Conservation (phyloP, 1,139 yeast genomes). For the Taphrina deformans region DNA sequence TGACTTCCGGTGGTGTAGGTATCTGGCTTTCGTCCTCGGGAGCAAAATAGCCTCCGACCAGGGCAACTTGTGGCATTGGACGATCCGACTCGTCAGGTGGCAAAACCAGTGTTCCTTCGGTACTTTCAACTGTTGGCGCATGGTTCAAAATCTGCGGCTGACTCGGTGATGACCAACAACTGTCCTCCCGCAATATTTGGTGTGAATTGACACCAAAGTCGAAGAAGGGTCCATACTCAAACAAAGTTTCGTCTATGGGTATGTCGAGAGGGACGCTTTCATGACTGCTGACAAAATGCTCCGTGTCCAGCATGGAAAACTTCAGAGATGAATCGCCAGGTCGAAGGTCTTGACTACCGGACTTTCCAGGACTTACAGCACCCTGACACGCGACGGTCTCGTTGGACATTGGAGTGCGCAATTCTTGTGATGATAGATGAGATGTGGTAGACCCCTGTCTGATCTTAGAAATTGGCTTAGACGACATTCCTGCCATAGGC, state of each 20-base stretch:
- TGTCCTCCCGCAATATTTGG: background rate
- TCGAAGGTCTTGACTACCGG: background rate
- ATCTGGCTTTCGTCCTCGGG: background rate
- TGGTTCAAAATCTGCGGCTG: background rate
- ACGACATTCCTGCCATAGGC: background rate
- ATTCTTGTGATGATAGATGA: background rate
- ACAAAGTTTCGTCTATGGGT: conserved; percentile 15
- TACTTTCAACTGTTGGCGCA: background rate
- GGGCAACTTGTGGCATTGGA: conserved; percentile 10
- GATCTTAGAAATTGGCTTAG: background rate
- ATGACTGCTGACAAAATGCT: background rate
- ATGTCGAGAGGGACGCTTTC: background rate
- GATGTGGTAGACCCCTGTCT: background rate
- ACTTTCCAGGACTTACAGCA: background rate
- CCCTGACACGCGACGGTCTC: background rate
- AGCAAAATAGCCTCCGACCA: conserved; percentile 17
- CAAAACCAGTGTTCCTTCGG: background rate
- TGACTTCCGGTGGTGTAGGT: conserved; percentile 8
- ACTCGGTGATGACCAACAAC: background rate
- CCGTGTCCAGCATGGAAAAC: background rate
- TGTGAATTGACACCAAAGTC: background rate
- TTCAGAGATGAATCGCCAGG: background rate
- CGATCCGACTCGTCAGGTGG: conserved; percentile 4
- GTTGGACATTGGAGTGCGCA: background rate
- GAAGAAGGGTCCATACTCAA: conserved; percentile 29